Evolutionary conservation across 805 yeast genomes (phyloP).

Genomic region (Yamadazyma akitaensis): DNA sequence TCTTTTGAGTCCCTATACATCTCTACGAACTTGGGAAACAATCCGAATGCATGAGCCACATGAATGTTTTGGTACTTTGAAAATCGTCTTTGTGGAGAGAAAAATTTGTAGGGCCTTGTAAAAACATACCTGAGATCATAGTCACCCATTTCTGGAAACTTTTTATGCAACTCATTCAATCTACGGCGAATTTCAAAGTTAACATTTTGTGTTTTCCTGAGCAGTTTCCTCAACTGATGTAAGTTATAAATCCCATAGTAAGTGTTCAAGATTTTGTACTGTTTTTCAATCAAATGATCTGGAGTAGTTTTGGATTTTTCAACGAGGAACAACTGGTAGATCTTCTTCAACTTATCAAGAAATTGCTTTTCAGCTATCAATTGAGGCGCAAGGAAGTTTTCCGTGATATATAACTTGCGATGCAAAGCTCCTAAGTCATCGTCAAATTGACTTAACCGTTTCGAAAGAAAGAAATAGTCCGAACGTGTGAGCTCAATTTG

Average conservation of each 20-base stretch:
- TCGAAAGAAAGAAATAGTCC: conserved; percentile 18
- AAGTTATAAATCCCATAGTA: not conserved
- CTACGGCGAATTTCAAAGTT: not conserved
- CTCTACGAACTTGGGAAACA: conserved; percentile 18
- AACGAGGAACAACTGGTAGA: conserved; percentile 27
- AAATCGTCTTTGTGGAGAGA: conserved; percentile 28
- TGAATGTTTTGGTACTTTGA: conserved; percentile 15
- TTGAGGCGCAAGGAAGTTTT: conserved; percentile 28
- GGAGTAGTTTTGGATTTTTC: conserved; percentile 15
- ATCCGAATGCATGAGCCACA: conserved; percentile 13
- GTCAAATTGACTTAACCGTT: conserved; percentile 5
- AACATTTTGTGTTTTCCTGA: not conserved
- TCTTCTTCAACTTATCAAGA: conserved; percentile 19
- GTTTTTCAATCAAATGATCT: conserved; percentile 13
- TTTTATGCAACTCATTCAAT: not conserved
- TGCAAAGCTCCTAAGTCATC: conserved; percentile 2
- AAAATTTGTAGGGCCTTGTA: conserved; percentile 24
- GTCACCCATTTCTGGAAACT: conserved; percentile 9
- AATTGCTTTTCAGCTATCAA: conserved; percentile 27
- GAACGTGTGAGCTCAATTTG: conserved; percentile 18
- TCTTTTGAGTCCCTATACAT: conserved; percentile 17
- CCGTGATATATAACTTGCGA: conserved; percentile 21
- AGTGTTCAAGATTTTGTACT: conserved; percentile 21
- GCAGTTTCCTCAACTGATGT: not conserved
- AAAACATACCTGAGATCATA: conserved; percentile 14